Percentiles rank a stretch among this genome's conserved stretches.
phyloP scores from a whole-genome alignment of 352 stramenopile species.

The Peronospora farinosa region DNA sequence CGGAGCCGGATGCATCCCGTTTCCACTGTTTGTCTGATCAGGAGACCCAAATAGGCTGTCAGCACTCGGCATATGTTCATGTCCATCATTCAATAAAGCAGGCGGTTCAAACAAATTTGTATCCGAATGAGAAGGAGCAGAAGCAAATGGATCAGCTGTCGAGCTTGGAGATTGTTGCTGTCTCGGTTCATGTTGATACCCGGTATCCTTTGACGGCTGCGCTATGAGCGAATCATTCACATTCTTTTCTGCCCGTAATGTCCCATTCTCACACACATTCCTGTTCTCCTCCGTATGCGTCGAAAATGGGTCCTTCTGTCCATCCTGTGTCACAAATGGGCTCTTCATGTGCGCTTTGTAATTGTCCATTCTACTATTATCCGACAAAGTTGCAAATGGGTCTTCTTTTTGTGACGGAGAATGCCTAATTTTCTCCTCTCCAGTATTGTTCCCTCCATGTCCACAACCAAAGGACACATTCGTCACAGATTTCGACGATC shows the following conservation, averaged over 20 bases:
- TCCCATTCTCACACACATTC: slow-evolving; percentile 9
- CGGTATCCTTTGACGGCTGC: slow-evolving; percentile 6
- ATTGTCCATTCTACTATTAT: background rate
- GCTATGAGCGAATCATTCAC: slow-evolving; percentile 17
- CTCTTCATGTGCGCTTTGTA: slow-evolving; percentile 4
- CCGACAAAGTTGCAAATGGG: slow-evolving; percentile 8
- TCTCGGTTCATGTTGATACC: slow-evolving; percentile 2
- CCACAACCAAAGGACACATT: background rate
- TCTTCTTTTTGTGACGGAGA: slow-evolving; percentile 2
- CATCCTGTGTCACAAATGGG: slow-evolving; percentile 11
- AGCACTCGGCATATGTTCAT: slow-evolving; percentile 19
- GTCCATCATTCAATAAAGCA: slow-evolving; percentile 7
- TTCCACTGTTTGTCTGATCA: slow-evolving; percentile 16
- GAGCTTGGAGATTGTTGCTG: slow-evolving; percentile 4
- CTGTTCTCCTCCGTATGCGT: slow-evolving; percentile 10
- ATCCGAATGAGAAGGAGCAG: slow-evolving; percentile 5
- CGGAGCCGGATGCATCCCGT: slow-evolving; percentile 3
- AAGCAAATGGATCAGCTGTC: slow-evolving; percentile 15
- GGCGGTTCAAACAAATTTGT: slow-evolving; percentile 20
- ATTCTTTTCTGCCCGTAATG: background rate
- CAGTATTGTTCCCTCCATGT: background rate
- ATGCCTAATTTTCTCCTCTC: slow-evolving; percentile 1
- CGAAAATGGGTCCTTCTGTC: slow-evolving; percentile 10
- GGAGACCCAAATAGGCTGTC: slow-evolving; percentile 29
- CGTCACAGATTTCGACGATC: slow-evolving; percentile 5